Evolutionary conservation across 2,329 filamentous ascomycete genomes (phyloP).

Genomic region (Cladosporium sp.): DNA sequence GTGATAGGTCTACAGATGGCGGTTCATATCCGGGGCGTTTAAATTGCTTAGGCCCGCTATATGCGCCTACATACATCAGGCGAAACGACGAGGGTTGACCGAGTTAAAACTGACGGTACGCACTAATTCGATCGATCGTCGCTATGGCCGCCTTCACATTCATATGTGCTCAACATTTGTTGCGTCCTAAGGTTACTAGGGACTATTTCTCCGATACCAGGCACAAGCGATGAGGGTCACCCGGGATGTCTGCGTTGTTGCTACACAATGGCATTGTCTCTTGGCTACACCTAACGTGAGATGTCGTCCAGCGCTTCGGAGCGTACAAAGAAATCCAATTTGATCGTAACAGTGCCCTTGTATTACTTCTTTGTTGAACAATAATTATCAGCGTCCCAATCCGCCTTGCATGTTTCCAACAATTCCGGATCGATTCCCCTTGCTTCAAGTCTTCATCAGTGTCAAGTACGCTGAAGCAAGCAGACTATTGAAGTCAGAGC

Average conservation of each 20-base stretch:
- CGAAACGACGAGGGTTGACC: neutral
- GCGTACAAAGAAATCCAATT: neutral
- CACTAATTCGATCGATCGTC: neutral
- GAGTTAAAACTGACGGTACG: neutral
- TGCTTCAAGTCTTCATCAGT: neutral
- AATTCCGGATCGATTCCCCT: neutral
- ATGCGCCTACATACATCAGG: neutral
- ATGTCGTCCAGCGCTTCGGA: neutral
- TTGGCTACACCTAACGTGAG: neutral
- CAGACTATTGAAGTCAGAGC: neutral
- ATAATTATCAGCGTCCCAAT: neutral
- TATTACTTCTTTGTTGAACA: neutral
- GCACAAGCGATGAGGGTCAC: neutral
- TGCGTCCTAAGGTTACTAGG: neutral
- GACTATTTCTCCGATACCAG: neutral
- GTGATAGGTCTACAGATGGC: neutral
- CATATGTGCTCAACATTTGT: neutral
- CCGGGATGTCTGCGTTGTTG: neutral
- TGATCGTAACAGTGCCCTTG: neutral
- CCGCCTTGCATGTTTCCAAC: neutral
- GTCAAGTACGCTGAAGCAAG: neutral
- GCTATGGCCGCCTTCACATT: neutral
- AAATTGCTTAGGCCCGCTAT: neutral
- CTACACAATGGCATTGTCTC: neutral
- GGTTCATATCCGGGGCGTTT: neutral